Conservation (phyloP, 495 filamentous ascomycete species). For the Annulohypoxylon bovei region DNA sequence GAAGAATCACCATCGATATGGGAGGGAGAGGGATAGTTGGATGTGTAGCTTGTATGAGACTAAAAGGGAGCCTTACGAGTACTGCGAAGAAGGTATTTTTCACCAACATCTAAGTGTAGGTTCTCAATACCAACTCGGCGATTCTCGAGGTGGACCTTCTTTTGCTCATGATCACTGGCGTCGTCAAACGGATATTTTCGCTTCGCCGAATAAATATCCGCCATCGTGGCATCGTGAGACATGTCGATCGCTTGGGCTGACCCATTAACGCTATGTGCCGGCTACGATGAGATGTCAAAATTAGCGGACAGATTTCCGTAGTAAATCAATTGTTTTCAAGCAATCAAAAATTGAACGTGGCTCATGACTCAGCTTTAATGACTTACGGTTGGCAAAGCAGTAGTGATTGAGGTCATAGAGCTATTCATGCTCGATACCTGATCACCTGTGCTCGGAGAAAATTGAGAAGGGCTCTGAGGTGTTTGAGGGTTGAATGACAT, state of each 20-base stretch:
- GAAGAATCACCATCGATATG: slow-evolving; percentile 14
- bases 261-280: slow-evolving; percentile 68
- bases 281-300: slow-evolving; percentile 36
- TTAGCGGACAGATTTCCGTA: slow-evolving; percentile 2
- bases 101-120: slow-evolving; percentile 65
- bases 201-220: slow-evolving; percentile 60
- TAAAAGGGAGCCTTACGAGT: slow-evolving; percentile 67
- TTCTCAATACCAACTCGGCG: slow-evolving; percentile 64
- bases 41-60: slow-evolving; percentile 40
- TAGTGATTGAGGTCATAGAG: slow-evolving; percentile 56
- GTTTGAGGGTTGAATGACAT: slow-evolving; percentile 68
- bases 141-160: slow-evolving; percentile 65
- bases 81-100: slow-evolving; percentile 68
- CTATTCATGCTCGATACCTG: slow-evolving; percentile 55
- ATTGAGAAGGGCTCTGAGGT: slow-evolving; percentile 67
- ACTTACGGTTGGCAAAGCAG: slow-evolving; percentile 56
- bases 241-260: slow-evolving; percentile 53
- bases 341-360: not conserved
- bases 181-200: slow-evolving; percentile 63
- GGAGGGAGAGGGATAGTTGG: slow-evolving; percentile 10
- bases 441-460: slow-evolving; percentile 58
- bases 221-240: slow-evolving; percentile 53
- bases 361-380: slow-evolving; percentile 1
- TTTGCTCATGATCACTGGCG: slow-evolving; percentile 59
- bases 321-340: not conserved